Base-by-base conservation (phyloP, 2,329 filamentous ascomycete genomes). In the Thermoascus crustaceus region DNA sequence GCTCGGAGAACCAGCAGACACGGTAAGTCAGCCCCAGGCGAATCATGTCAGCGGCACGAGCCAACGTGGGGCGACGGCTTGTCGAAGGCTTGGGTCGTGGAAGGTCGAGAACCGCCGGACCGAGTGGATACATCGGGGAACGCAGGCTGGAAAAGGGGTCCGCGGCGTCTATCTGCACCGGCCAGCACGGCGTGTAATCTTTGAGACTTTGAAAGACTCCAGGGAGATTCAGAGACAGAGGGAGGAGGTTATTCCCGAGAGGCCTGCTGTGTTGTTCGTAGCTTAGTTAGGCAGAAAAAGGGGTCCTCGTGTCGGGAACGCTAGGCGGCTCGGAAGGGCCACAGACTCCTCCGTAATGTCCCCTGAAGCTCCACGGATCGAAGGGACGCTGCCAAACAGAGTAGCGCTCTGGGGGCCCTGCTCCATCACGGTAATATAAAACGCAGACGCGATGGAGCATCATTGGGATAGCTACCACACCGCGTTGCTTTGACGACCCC, bases 21-120 rank as follows among this genome's bases (percentile, higher is more conserved):
- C 24, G 24, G 24, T 16, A 14, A 14, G 17, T 14, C 7, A 27
- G 6, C n/a, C 7, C 25, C 8, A 29, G 13, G 18, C 26, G 26
- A 29, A 29, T 29, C 26, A 29, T 13, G 26, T 16, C 26, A 29
- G 18, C 26, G 26, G 26, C 26, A 29, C 13, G 13, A 16, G 18
- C 6, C 8, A 29, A 29, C 13, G 26, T 29, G 26, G 26, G 26
- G 16, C 26, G 26, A 29, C 26, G 26, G 26, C 26, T 13, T 17
- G 26, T 10, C 13, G 7, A 16, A 29, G 26, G 26, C 13, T 17
- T 26, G 13, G 16, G 16, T 16, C n/a, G n/a, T n/a, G n/a, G n/a
- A n/a, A n/a, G n/a, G 26, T 13, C n/a, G n/a, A 29, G 26, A 13
- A 17, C 13, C 13, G 26, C 26, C 26, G 26, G 26, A 16, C 26